phyloP scores from a whole-genome alignment of 495 filamentous ascomycete genomes.

The Astrothelium subdiscretum region DNA sequence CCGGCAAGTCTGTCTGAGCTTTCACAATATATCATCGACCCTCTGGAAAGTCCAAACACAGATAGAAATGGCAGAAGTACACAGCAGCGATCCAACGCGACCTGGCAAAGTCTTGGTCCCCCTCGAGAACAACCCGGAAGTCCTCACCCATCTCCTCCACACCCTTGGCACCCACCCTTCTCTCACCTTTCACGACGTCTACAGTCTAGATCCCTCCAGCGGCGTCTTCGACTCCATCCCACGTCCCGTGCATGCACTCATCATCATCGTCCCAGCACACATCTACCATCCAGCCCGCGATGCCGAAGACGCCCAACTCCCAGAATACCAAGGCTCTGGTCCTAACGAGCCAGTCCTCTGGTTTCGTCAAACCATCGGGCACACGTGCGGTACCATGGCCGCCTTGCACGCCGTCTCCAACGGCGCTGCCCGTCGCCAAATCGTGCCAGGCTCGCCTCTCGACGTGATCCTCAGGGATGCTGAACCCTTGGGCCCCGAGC shows the following conservation, averaged over 20 bases:
- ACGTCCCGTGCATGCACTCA: slow-evolving; percentile 67
- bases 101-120: slow-evolving; percentile 16
- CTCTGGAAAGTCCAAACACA: no score
- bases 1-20: no score
- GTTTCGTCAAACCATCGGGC: slow-evolving; percentile 84
- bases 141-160: slow-evolving; percentile 31
- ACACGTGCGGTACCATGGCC: slow-evolving; percentile 79
- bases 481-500: slow-evolving; percentile 38
- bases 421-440: slow-evolving; percentile 37
- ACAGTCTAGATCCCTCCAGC: slow-evolving; percentile 14
- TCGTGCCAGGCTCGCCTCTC: slow-evolving; percentile 36
- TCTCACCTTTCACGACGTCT: slow-evolving; percentile 24
- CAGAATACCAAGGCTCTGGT: slow-evolving; percentile 39
- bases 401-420: slow-evolving; percentile 65
- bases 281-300: slow-evolving; percentile 56
- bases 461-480: slow-evolving; percentile 37
- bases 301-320: slow-evolving; percentile 47
- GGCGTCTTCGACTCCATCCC: slow-evolving; percentile 56
- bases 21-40: no score
- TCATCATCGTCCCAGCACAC: slow-evolving; percentile 74
- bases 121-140: slow-evolving; percentile 31
- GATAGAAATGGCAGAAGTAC: neutral
- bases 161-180: slow-evolving; percentile 17
- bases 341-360: slow-evolving; percentile 57
- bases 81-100: neutral